Evolutionary conservation across 352 stramenopile genomes (phyloP), one percentile per base, ranked within the genome.

Genomic region (Phytophthora hybrid): DNA sequence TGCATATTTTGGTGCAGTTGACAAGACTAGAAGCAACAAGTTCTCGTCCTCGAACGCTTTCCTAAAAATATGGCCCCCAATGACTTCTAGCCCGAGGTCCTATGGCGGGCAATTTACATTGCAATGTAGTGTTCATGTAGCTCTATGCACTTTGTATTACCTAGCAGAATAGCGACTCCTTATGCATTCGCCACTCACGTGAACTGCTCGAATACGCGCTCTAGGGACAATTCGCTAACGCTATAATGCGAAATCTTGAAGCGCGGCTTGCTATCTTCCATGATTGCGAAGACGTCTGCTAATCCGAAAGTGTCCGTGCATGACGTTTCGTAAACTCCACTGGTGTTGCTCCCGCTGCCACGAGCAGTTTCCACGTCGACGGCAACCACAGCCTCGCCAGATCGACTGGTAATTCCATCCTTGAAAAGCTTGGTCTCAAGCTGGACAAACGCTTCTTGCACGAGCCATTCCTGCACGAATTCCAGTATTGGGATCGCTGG

Each of bases 201-300:
- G 63, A 98, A 98, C 66, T 97, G 83, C 76, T 98, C 96, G 74
- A 98, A 98, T 16, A 98, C 92, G 21, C 92, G 89, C 77, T 98
- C 95, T 1, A 98, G 83, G 1, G 93, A 97, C 44, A 97, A 79
- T 67, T 98, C 93, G 47, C 88, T 97, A 37, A 98, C 82, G 66
- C 82, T 97, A 78, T 98, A 98, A 59, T 97, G 90, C 58, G 87
- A 76, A 55, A 98, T 92, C 13, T 75, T 53, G 57, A 97, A 91
- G 23, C 57, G 63, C 5, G 63, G 31, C 79, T 97, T 98, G 62
- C 83, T 76, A 8, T 59, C 59, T 68, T 98, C 94, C 62, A 98
- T 71, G 47, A 87, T 58, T 1, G 61, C 77, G 60, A 98, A 98
- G 8, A 90, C 73, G 11, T 93, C 78, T 1, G 88, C 78, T 8